These are phyloP conservation scores for Acanthamoeba pearcei DNA, from an alignment of 208 protist species.

Conservation along the genomic window DNA sequence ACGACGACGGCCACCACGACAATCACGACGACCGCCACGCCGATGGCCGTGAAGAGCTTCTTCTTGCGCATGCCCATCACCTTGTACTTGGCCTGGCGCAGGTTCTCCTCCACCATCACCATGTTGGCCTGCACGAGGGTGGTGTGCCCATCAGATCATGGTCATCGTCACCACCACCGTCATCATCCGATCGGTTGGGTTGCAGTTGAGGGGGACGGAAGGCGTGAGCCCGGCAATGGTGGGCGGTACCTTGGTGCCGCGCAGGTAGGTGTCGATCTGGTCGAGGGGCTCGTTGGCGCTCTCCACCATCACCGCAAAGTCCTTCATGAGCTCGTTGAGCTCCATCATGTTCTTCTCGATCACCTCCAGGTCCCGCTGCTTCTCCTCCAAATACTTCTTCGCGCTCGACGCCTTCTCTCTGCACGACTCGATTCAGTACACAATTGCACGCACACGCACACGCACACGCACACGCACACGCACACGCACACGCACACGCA, in stretches of 20 bases:
- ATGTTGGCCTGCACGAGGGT: not conserved
- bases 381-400: conserved; percentile 20
- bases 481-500: not conserved
- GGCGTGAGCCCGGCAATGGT: no score
- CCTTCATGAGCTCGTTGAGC: conserved; percentile 29
- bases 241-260: not conserved
- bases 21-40: not conserved
- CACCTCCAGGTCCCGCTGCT: not conserved
- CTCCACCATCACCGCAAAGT: conserved; percentile 43
- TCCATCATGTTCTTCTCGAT: conserved; percentile 23
- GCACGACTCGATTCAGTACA: no score
- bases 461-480: not conserved
- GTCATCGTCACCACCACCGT: no score
- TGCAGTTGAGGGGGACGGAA: no score
- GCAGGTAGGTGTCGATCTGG: conserved; percentile 8
- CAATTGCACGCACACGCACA: not conserved
- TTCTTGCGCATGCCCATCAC: conserved; percentile 32
- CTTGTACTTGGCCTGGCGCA: conserved; percentile 15
- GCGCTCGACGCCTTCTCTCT: not conserved
- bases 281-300: conserved; percentile 44
- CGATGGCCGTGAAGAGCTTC: conserved; percentile 26
- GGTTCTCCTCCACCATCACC: conserved; percentile 47
- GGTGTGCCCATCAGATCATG: no score
- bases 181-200: no score
- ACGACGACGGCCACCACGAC: conserved; percentile 18